Percentiles rank a stretch among this genome's conserved stretches.
Conservation (phyloP, 805 yeast species). For the Dipodascus albidus region DNA sequence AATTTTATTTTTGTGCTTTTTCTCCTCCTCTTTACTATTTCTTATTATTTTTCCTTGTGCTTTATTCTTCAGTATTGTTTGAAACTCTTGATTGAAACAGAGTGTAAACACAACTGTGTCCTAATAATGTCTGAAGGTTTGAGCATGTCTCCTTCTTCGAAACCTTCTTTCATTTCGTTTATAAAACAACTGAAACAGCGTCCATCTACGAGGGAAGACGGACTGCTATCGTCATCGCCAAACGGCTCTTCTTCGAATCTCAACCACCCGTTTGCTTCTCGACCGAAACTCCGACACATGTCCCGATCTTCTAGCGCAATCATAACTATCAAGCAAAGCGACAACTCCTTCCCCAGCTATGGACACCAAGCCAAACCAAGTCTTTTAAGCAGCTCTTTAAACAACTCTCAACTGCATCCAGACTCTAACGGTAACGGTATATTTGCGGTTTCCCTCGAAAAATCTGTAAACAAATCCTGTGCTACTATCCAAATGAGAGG, state of each 20-base stretch:
- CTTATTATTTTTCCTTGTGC: background rate
- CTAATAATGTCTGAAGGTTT: slow-evolving; percentile 5
- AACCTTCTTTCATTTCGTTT: slow-evolving; percentile 29
- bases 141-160: slow-evolving; percentile 22
- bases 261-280: slow-evolving; percentile 7
- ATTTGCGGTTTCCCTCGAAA: slow-evolving; percentile 70
- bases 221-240: background rate
- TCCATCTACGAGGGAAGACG: slow-evolving; percentile 7
- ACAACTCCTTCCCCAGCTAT: background rate
- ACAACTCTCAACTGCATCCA: slow-evolving; percentile 2
- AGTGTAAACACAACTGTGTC: too few relatives aligned
- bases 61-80: too few relatives aligned
- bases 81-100: too few relatives aligned
- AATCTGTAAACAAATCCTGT: slow-evolving; percentile 63
- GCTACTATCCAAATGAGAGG: slow-evolving; percentile 61
- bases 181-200: slow-evolving; percentile 30
- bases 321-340: slow-evolving; percentile 4
- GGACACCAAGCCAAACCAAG: slow-evolving; percentile 4
- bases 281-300: slow-evolving; percentile 27
- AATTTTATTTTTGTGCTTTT: background rate
- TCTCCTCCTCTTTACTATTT: background rate
- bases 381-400: slow-evolving; percentile 4
- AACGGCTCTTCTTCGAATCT: slow-evolving; percentile 1
- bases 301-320: slow-evolving; percentile 26
- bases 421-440: slow-evolving; percentile 30